These are phyloP conservation scores for Colletotrichum trifolii DNA, from an alignment of 2,329 filamentous ascomycete species.

Conservation along the genomic window DNA sequence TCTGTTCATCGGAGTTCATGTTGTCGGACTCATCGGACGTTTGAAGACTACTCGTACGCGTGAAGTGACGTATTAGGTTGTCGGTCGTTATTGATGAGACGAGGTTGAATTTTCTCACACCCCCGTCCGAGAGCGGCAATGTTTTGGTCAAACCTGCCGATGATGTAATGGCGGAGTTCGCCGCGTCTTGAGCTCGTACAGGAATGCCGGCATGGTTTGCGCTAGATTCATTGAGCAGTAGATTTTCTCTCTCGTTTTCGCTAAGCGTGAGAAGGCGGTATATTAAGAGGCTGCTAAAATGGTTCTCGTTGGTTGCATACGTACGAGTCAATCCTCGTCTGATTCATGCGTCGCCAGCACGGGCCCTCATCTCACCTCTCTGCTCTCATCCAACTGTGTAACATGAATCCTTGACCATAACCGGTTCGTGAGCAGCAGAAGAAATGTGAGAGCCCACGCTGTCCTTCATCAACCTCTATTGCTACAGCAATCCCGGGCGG, in stretches of 20 bases:
- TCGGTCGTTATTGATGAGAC: constrained; percentile 11
- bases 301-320: constrained; percentile 1
- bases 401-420: background rate
- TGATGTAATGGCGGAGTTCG: constrained; percentile 34
- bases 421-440: background rate
- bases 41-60: background rate
- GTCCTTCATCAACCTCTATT: background rate
- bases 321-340: constrained; percentile 14
- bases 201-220: constrained; percentile 20
- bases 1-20: constrained; percentile 27
- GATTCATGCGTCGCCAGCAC: constrained; percentile 28
- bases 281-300: background rate
- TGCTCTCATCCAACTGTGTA: background rate
- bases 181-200: constrained; percentile 1
- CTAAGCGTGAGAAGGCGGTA: constrained; percentile 1
- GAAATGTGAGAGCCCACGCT: background rate
- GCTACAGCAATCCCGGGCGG: too few relatives aligned
- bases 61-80: background rate
- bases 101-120: constrained; percentile 22
- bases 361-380: constrained; percentile 20
- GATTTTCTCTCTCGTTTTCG: constrained; percentile 5
- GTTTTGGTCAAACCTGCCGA: constrained; percentile 5
- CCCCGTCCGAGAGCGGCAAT: background rate
- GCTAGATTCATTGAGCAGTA: constrained; percentile 18
- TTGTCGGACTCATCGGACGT: background rate